These are phyloP conservation scores for Copromyces sp. DNA, from an alignment of 495 filamentous ascomycete species.

Conservation along the genomic window DNA sequence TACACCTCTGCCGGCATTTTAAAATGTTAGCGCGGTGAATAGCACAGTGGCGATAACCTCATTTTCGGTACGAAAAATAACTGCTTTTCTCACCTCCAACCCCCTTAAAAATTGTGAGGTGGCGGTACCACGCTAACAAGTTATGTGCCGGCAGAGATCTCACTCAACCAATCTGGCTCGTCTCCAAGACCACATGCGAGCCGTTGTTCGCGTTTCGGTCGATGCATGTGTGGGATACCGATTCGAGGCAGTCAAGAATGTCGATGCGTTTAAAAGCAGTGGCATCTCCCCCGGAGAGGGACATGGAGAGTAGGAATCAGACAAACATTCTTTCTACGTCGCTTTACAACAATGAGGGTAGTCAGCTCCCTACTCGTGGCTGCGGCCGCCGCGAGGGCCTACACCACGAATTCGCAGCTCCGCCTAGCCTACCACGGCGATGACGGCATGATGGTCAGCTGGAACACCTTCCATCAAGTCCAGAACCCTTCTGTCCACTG, in stretches of 20 bases:
- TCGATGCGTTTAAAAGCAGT: not conserved
- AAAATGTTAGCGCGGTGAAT: no score
- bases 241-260: not conserved
- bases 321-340: not conserved
- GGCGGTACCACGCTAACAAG: no score
- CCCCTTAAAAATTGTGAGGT: no score
- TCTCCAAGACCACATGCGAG: not conserved
- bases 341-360: not conserved
- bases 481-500: conserved; percentile 35
- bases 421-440: not conserved
- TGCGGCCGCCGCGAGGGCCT: not conserved
- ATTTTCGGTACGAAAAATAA: no score
- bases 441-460: conserved; percentile 23
- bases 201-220: not conserved
- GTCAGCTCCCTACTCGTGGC: not conserved
- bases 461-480: conserved; percentile 41
- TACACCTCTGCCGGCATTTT: not conserved
- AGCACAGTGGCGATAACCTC: no score
- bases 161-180: not conserved
- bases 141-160: not conserved
- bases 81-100: no score
- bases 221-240: not conserved
- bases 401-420: not conserved
- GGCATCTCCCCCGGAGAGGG: not conserved
- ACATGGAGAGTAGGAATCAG: not conserved